Evolutionary conservation across 371 early-diverging fungal species (phyloP), one percentile per base, ranked within the genome.

Genomic region (Blyttiomyces sp.): DNA sequence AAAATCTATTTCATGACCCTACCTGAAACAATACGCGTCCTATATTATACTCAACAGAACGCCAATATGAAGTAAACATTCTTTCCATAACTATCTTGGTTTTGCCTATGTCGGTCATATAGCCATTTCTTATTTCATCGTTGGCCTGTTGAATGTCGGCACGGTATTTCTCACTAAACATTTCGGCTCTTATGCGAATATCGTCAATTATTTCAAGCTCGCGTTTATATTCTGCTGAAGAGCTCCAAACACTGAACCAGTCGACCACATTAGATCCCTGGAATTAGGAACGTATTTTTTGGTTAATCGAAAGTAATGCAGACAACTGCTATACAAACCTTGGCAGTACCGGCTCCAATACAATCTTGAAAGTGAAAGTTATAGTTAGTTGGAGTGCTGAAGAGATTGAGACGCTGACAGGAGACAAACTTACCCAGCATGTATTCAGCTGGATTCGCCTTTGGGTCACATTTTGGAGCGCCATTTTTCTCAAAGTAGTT

Each of bases 381-480:
- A n/a, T n/a, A n/a, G n/a, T n/a, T n/a, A n/a, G n/a, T n/a, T n/a
- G n/a, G n/a, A n/a, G n/a, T n/a, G n/a, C n/a, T n/a, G n/a, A n/a
- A n/a, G n/a, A n/a, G n/a, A n/a, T n/a, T n/a, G n/a, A n/a, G n/a
- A n/a, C n/a, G n/a, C n/a, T n/a, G n/a, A n/a, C n/a, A n/a, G n/a
- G 35, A 42, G 55, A 24, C n/a, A n/a, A n/a, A n/a, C n/a, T n/a
- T n/a, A n/a, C n/a, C n/a, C n/a, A 87, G 73, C 13, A 87, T 85
- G 65, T 86, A 88, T 67, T 88, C 89, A 49, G 89, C 89, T 16
- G 86, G 86, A 61, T 87, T 85, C 27, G 77, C 83, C 0, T 65
- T 60, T 11, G 81, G 76, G 17, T 75, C 65, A 62, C 84, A 84
- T 3, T 52, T 51, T 48, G 71, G 77, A 0, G 83, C 85, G 35